Evolutionary conservation across 306 rosid species (phyloP), one percentile per base, ranked within the genome.

Genomic region (Lablab purpureus): DNA sequence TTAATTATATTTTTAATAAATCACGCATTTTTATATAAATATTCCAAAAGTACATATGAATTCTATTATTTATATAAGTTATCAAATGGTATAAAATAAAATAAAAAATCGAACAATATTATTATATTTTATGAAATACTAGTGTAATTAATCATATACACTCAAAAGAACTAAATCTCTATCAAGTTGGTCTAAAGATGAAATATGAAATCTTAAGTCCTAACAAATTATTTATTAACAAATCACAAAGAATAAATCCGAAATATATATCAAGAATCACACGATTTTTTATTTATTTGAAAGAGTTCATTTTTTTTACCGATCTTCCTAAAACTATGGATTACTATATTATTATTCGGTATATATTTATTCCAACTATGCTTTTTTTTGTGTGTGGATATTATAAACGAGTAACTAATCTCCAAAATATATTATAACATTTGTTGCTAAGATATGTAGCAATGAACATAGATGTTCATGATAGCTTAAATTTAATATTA

Each of bases 401-500:
- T 37, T 37, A 41, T 41, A 62, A 51, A 43, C 22, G 70, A 62
- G 65, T 71, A 54, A 19, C 43, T 14, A 12, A 67, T 40, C 71
- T 37, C 45, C 32, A 54, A n/a, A 41, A 73, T n/a, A 54, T 32
- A 47, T 70, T 45, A 74, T 43, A 43, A n/a, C 74, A 21, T 36
- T 21, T 40, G 52, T 25, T 41, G 30, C 17, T 47, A 36, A 67
- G 22, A 18, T 27, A 28, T 41, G 28, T 1, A 51, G 14, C 30
- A 67, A 68, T 40, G 11, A 72, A 25, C 17, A 79, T 19, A 40
- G 60, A 70, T 75, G 70, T 45, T 75, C 41, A 75, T 84, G 82
- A 60, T 51, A 40, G 45, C 67, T 70, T 51, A 32, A 37, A 78
- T 83, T 69, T 47, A 34, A 65, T 52, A 43, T 25, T 63, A 25